These are phyloP conservation scores for Diaporthe ampelina DNA, from an alignment of 2,329 filamentous ascomycete species.

Conservation along the genomic window DNA sequence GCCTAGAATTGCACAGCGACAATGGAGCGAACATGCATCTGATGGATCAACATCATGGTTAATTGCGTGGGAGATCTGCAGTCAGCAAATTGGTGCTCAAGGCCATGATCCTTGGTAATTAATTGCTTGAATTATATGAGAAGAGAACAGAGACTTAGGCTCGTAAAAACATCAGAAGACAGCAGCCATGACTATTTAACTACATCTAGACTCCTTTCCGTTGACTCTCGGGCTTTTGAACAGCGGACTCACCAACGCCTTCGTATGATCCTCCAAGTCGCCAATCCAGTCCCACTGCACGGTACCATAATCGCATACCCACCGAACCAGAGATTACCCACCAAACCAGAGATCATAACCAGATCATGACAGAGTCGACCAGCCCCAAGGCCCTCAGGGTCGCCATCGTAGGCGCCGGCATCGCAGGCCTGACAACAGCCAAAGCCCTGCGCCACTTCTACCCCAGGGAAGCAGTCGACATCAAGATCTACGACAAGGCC, in stretches of 20 bases:
- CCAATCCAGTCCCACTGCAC: neutral
- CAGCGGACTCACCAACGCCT: neutral
- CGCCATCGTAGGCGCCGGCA: slow-evolving; percentile 32
- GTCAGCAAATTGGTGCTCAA: neutral
- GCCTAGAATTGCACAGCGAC: no score
- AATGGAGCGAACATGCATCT: no score
- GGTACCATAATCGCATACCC: neutral
- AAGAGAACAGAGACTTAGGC: neutral
- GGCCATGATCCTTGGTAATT: no score
- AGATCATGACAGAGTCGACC: neutral
- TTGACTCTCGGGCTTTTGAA: neutral
- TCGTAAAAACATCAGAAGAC: no score
- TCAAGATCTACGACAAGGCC: slow-evolving; percentile 51
- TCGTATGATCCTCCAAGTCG: no score
- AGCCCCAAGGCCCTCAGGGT: neutral
- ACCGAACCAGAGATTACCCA: no score
- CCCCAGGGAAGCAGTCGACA: slow-evolving; percentile 46
- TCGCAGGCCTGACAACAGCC: slow-evolving; percentile 31
- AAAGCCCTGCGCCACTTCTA: slow-evolving; percentile 27
- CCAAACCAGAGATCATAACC: no score
- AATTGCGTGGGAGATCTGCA: neutral
- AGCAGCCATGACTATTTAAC: neutral
- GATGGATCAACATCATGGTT: no score
- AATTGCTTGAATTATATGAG: no score
- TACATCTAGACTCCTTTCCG: neutral